Base-by-base conservation (phyloP, 345 rosid genomes). In the Raphanus sativus region DNA sequence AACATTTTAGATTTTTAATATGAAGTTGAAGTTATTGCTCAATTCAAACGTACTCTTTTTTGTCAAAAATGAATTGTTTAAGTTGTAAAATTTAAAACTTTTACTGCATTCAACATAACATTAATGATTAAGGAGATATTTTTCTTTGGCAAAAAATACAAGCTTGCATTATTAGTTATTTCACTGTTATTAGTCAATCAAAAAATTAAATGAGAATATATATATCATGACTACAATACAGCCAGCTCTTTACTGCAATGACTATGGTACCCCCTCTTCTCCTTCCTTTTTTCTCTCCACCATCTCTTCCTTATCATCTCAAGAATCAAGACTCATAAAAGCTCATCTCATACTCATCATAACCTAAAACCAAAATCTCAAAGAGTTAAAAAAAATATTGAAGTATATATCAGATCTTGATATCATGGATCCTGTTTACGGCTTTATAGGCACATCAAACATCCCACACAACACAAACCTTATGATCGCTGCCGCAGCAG, bases 341-440 rank as follows among this genome's bases (percentile, higher is more conserved):
- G 15, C 62, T 71, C 62, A 55, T 60, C 77, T 73, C 74, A 60
- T 60, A 16, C 45, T 60, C 77, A 59, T 33, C 71, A 28, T 78
- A 48, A 78, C 77, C 77, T 66, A 78, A 70, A 70, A 21, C 55
- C 6, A 72, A 62, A 62, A 48, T 7, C 24, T 10, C 26, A 61
- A 62, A 71, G 60, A 45, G 67, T 42, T 33, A 34, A 8, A 28
- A 17, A 8, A 55, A 21, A 21, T 21, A 21, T 21, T 56, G 21
- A 38, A 56, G 45, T 62, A 11, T 12, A 9, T 52, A 4, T 67
- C 65, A 62, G 75, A 79, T 79, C 70, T 62, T 45, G 28, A 72
- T 12, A 70, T 24, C 62, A 85, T 85, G 91, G 92, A 88, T 69
- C 86, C 91, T 42, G 52, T 86, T 42, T 87, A 84, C 21, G 87